Evolutionary conservation across 2,329 filamentous ascomycete genomes (phyloP).

Genomic region (Leptographium lundbergii): DNA sequence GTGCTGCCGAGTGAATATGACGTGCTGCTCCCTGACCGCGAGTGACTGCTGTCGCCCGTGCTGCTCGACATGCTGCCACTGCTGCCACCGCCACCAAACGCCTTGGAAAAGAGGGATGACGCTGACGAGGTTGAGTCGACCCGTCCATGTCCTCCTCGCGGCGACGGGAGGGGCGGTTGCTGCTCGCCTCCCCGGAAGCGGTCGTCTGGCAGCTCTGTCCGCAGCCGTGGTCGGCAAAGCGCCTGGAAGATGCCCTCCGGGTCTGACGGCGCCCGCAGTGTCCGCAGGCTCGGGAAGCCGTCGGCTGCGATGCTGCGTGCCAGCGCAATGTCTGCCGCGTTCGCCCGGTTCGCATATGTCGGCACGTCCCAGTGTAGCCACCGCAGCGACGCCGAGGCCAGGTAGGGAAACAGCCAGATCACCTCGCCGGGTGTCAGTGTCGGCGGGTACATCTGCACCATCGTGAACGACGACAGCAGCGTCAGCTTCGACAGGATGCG

Average conservation of each 20-base stretch:
- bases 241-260: slow-evolving; percentile 56
- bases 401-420: slow-evolving; percentile 52
- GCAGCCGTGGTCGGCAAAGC: slow-evolving; percentile 50
- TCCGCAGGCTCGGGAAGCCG: slow-evolving; percentile 49
- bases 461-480: slow-evolving; percentile 33
- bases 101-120: slow-evolving; percentile 1
- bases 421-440: slow-evolving; percentile 41
- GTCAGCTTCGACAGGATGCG: slow-evolving; percentile 45
- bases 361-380: slow-evolving; percentile 55
- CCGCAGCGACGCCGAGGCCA: slow-evolving; percentile 40
- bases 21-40: neutral
- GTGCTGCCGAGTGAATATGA: neutral
- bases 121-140: neutral
- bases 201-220: slow-evolving; percentile 38
- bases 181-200: slow-evolving; percentile 21
- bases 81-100: neutral
- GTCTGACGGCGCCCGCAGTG: slow-evolving; percentile 54
- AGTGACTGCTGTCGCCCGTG: neutral
- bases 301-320: slow-evolving; percentile 47
- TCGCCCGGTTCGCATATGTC: slow-evolving; percentile 28
- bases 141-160: neutral
- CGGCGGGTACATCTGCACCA: slow-evolving; percentile 43
- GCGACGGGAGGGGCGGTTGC: neutral
- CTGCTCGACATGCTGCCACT: neutral
- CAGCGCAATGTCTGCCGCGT: slow-evolving; percentile 47